Evolutionary conservation across 1,284 basidiomycete genomes (phyloP).

Genomic region (Apiotrichum gracile): DNA sequence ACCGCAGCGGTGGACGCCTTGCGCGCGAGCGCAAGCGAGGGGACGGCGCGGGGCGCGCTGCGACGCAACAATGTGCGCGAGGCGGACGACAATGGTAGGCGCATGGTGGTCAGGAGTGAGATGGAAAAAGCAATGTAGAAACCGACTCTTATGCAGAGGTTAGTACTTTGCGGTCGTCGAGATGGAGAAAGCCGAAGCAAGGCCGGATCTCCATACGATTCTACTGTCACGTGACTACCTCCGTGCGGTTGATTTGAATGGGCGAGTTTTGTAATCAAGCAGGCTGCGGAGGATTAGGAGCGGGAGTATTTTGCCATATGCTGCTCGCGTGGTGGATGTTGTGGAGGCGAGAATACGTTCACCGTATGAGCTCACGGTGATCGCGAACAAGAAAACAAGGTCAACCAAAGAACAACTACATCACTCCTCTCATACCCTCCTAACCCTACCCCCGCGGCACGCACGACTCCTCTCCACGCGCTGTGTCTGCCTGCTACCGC

Average conservation of each 20-base stretch:
- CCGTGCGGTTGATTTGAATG: no score
- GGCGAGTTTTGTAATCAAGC: no score
- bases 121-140: background rate
- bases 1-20: constrained; percentile 2
- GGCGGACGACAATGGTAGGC: constrained; percentile 8
- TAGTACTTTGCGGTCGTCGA: background rate
- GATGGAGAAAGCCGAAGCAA: background rate
- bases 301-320: background rate
- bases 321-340: background rate
- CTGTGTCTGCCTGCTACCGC: constrained; percentile 8
- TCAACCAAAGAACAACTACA: background rate
- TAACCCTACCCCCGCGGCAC: background rate
- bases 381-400: no score
- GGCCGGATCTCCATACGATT: background rate
- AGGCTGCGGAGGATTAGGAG: background rate
- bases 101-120: constrained; percentile 1
- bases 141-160: no score
- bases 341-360: background rate
- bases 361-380: no score
- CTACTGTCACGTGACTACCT: background rate
- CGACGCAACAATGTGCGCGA: constrained; percentile 3
- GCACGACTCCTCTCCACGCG: background rate
- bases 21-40: background rate
- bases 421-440: background rate
- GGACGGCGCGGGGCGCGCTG: background rate